A percentile compares a stretch with the other conserved stretches of the same genome.
phyloP scores from a whole-genome alignment of 352 stramenopile genomes.

The Globisporangium cylindrosporum region DNA sequence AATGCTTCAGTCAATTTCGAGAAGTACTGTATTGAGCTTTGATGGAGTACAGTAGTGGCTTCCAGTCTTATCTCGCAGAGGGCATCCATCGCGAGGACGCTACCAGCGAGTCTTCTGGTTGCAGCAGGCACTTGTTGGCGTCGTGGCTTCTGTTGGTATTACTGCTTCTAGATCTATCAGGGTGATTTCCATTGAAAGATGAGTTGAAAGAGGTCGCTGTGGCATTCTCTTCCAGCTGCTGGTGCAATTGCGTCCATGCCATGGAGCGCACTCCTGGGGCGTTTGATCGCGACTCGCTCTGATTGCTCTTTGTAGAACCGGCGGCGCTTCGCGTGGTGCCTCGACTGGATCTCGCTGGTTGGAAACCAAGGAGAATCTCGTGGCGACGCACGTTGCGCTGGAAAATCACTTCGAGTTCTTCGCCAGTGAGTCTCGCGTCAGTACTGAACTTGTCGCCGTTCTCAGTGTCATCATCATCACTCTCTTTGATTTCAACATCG shows the following conservation, averaged over 20 bases:
- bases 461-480: slow-evolving; percentile 13
- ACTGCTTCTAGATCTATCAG: not conserved
- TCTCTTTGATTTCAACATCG: not conserved
- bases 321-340: not conserved
- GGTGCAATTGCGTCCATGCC: slow-evolving; percentile 40
- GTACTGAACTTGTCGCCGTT: slow-evolving; percentile 14
- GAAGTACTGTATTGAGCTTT: not conserved
- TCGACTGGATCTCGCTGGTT: slow-evolving; percentile 12
- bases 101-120: slow-evolving; percentile 29
- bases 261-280: not conserved
- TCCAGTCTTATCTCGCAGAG: not conserved
- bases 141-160: not conserved
- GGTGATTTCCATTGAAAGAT: not conserved
- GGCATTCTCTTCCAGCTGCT: slow-evolving; percentile 33
- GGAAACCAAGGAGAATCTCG: slow-evolving; percentile 56
- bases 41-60: not conserved
- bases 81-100: slow-evolving; percentile 57
- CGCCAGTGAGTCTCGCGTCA: slow-evolving; percentile 31
- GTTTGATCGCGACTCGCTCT: not conserved
- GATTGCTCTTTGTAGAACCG: not conserved
- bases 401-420: slow-evolving; percentile 56
- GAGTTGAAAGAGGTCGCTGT: not conserved
- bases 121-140: not conserved
- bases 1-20: not conserved
- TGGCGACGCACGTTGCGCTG: slow-evolving; percentile 58